A percentile compares a stretch with the other conserved stretches of the same genome.
These are phyloP conservation scores for Dissophora globulifera DNA, from an alignment of 192 early-diverging fungal species.

Conservation along the genomic window DNA sequence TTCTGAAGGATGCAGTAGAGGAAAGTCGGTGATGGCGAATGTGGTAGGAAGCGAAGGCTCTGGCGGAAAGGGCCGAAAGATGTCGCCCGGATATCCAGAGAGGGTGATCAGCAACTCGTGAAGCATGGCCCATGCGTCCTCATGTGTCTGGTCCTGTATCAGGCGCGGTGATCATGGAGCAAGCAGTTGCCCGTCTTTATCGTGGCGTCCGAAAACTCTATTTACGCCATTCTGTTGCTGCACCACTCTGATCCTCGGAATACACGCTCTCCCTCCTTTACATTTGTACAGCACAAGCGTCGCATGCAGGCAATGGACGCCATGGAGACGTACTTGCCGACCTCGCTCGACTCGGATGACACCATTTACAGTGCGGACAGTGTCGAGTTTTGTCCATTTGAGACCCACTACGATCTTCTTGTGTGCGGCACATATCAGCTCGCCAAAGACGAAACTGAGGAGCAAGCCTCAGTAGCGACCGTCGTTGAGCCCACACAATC, in stretches of 20 bases:
- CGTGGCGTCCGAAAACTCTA: too few species aligned
- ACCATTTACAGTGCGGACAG: constrained; percentile 78
- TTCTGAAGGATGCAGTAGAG: constrained; percentile 73
- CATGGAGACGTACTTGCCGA: constrained; percentile 30
- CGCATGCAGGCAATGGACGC: too few species aligned
- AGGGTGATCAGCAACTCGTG: constrained; percentile 77
- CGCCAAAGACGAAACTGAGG: constrained; percentile 47
- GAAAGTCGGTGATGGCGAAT: constrained; percentile 71
- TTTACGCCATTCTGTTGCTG: too few species aligned
- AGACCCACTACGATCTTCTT: constrained; percentile 56
- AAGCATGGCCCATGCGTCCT: constrained; percentile 71
- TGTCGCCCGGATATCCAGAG: constrained; percentile 72
- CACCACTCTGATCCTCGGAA: too few species aligned
- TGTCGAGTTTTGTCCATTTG: constrained; percentile 75
- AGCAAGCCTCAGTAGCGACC: constrained; percentile 12
- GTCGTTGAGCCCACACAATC: constrained; percentile 4
- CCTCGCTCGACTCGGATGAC: constrained; percentile 65
- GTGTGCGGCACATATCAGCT: constrained; percentile 82
- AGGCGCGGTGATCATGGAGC: not conserved
- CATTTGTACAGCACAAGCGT: too few species aligned
- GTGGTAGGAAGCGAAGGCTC: constrained; percentile 52
- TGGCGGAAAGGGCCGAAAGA: constrained; percentile 68
- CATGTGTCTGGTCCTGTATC: not conserved
- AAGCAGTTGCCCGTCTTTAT: constrained; percentile 2
- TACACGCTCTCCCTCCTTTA: too few species aligned